Evolutionary conservation across 2,329 filamentous ascomycete species (phyloP), one percentile per base, ranked within the genome.

Genomic region (Epichloe gansuensis): DNA sequence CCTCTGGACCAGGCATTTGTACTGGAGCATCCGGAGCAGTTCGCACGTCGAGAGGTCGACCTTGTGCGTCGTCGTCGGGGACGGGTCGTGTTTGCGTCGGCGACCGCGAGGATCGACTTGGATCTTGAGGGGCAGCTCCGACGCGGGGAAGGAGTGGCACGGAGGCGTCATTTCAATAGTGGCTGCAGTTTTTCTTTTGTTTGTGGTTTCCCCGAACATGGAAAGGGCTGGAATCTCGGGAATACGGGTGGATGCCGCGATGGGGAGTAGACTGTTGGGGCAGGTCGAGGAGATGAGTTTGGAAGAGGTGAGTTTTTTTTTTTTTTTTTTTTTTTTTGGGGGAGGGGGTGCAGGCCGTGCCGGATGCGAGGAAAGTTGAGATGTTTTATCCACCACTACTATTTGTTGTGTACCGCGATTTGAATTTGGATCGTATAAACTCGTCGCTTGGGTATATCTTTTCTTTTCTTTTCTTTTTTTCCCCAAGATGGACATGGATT

Each of bases 11-110:
- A 72, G 65, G 63, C 81, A 85, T 43, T 76, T 72, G 65, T 81
- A 83, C 68, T 84, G 81, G 63, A 80, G 60, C 71, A 84, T 74
- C 60, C 73, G 70, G 53, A 81, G 63, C 53, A 83, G 69, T 61
- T 78, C 73, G 65, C 81, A 84, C 44, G 69, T 69, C 17, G 69
- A 67, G 46, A 84, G 68, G 52, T 83, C 73, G 56, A 82, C 68
- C 47, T 70, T 56, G 58, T 59, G 57, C 34, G 58, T 56, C 21
- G 66, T 64, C 55, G 56, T 61, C 46, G 65, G 62, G 46, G 65
- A 62, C 56, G 54, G 59, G 35, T 65, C 67, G 37, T 71, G 67
- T 64, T 82, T 82, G 56, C 78, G 76, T 52, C 75, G 75, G 50
- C 73, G 75, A 7, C 76, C 76, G 39, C 72, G 68, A 15, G 64